A percentile compares a stretch with the other conserved stretches of the same genome.
Conservation (phyloP, 306 rosid species). For the Arachis stenosperma region DNA sequence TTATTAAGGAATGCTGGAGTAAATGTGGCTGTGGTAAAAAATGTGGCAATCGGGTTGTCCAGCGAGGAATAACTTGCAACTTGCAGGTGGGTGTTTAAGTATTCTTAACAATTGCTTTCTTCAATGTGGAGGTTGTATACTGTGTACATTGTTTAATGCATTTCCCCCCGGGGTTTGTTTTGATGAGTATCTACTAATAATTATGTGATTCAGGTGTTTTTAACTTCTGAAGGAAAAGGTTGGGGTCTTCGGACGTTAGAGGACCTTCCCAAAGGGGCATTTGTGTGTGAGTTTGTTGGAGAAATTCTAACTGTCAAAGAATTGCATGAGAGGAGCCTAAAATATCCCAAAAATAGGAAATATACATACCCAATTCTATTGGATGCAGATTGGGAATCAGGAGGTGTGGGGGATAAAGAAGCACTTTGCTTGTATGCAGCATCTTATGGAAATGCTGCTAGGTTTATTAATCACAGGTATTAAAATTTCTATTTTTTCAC, state of each 20-base stretch:
- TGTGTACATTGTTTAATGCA: conserved; percentile 13
- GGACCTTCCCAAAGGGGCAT: conserved; percentile 87
- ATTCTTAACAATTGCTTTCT: conserved; percentile 21
- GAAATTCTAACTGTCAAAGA: conserved; percentile 77
- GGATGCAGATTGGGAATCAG: conserved; percentile 80
- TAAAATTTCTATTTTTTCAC: conserved; percentile 31
- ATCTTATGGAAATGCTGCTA: conserved; percentile 81
- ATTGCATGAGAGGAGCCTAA: conserved; percentile 60
- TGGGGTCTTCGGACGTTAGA: conserved; percentile 96
- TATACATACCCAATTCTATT: conserved; percentile 54
- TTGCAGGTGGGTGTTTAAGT: conserved; percentile 67
- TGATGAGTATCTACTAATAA: conserved; percentile 6
- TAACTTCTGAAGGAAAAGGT: conserved; percentile 80
- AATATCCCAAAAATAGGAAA: conserved; percentile 54
- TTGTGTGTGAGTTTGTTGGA: conserved; percentile 90
- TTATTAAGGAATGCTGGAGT: conserved; percentile 93
- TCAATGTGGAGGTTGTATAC: conserved; percentile 26
- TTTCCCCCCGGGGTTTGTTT: conserved; percentile 3
- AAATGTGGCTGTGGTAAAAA: conserved; percentile 85
- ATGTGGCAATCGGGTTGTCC: conserved; percentile 94
- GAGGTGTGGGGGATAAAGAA: conserved; percentile 56
- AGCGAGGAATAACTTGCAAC: conserved; percentile 81
- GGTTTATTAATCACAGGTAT: conserved; percentile 96
- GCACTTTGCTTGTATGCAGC: conserved; percentile 90
- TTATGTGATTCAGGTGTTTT: conserved; percentile 66